phyloP scores from a whole-genome alignment of 352 stramenopile genomes.

The Pythium dissimile region DNA sequence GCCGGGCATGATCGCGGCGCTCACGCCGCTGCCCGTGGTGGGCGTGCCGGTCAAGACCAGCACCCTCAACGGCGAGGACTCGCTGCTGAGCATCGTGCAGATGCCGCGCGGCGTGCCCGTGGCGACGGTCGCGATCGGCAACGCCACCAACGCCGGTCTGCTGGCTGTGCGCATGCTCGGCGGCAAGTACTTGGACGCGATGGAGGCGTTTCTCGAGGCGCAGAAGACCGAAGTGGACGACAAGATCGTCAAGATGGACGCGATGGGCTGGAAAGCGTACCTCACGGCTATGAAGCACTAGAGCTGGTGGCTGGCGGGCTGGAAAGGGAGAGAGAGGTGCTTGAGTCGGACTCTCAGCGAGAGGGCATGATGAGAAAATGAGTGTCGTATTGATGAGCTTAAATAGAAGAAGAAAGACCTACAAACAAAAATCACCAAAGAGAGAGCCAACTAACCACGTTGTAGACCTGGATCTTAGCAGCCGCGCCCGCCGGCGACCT shows the following conservation, averaged over 20 bases:
- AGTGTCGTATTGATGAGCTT: no score
- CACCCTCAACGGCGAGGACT: conserved; percentile 97
- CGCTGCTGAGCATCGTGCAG: conserved; percentile 98
- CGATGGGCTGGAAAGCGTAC: conserved; percentile 91
- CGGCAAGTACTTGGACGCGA: conserved; percentile 74
- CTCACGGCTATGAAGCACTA: conserved; percentile 68
- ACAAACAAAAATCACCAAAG: not conserved
- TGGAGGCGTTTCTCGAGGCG: conserved; percentile 90
- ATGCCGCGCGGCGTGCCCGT: conserved; percentile 98
- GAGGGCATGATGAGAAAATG: no score
- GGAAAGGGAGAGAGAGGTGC: not conserved
- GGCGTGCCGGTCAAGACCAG: conserved; percentile 98
- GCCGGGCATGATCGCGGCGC: conserved; percentile 91
- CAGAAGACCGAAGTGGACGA: conserved; percentile 92
- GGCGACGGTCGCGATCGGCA: conserved; percentile 98
- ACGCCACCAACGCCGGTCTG: conserved; percentile 97
- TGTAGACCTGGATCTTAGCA: conserved; percentile 23
- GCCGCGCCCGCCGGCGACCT: conserved; percentile 49
- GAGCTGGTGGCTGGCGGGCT: not conserved
- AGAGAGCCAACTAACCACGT: not conserved
- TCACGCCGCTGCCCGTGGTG: conserved; percentile 90
- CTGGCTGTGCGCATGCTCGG: conserved; percentile 96
- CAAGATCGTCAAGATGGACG: conserved; percentile 89
- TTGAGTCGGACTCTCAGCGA: no score
- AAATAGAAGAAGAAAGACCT: not conserved